These are phyloP conservation scores for Pestalotiopsis sp. DNA, from an alignment of 2,329 filamentous ascomycete species.

Conservation along the genomic window DNA sequence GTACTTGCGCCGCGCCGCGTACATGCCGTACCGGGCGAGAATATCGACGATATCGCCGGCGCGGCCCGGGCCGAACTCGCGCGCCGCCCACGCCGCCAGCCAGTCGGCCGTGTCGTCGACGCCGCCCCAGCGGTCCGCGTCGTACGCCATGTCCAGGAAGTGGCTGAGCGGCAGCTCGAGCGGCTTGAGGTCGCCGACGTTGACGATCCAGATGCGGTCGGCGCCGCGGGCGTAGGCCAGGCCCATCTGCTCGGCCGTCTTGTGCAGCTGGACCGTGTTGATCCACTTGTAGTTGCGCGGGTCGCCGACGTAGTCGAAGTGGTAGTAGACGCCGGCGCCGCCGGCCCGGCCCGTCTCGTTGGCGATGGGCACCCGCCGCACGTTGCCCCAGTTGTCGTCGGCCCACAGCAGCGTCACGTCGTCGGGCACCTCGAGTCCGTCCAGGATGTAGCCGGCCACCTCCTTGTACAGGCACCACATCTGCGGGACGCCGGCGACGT, in stretches of 20 bases:
- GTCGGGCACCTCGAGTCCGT: slow-evolving; percentile 62
- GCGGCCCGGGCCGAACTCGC: slow-evolving; percentile 56
- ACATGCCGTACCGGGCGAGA: slow-evolving; percentile 56
- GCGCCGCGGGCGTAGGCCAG: slow-evolving; percentile 61
- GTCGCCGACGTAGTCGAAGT: slow-evolving; percentile 58
- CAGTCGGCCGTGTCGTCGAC: slow-evolving; percentile 58
- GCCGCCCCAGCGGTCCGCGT: slow-evolving; percentile 55
- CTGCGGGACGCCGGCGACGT: slow-evolving; percentile 61
- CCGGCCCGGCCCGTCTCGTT: slow-evolving; percentile 56
- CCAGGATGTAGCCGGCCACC: slow-evolving; percentile 69
- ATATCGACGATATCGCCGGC: slow-evolving; percentile 52
- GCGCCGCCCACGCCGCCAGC: slow-evolving; percentile 57
- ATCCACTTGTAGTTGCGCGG: slow-evolving; percentile 65
- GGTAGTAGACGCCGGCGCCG: slow-evolving; percentile 62
- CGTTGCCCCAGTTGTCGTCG: slow-evolving; percentile 66
- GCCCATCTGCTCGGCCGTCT: slow-evolving; percentile 68
- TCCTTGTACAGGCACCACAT: slow-evolving; percentile 78
- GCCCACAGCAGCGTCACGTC: slow-evolving; percentile 65
- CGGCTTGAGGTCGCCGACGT: slow-evolving; percentile 67
- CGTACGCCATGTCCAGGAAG: slow-evolving; percentile 70
- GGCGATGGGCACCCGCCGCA: slow-evolving; percentile 56
- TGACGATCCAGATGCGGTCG: slow-evolving; percentile 65
- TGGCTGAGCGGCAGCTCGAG: slow-evolving; percentile 67
- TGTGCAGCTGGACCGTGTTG: slow-evolving; percentile 67
- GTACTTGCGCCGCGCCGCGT: slow-evolving; percentile 61